These are phyloP conservation scores for Leptomonas seymouri DNA, from an alignment of 208 protist species.

Conservation along the genomic window DNA sequence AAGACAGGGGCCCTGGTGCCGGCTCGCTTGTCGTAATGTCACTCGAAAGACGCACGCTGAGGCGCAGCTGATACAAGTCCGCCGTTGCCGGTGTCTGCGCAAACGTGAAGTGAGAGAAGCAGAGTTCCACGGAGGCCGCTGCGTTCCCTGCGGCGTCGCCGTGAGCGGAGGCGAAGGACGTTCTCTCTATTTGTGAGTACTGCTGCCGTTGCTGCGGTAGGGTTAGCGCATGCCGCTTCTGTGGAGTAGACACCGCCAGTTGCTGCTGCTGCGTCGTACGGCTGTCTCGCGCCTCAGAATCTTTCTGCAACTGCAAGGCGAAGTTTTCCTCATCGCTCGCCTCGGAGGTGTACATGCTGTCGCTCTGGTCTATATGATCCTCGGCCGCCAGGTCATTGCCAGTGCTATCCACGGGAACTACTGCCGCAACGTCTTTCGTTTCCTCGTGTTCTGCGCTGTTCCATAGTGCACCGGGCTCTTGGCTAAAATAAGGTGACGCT, in stretches of 20 bases:
- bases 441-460: background rate
- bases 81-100: constrained; percentile 51
- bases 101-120: constrained; percentile 74
- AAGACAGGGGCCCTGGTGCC: constrained; percentile 70
- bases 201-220: constrained; percentile 2
- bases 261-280: constrained; percentile 10
- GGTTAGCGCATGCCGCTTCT: too few species aligned
- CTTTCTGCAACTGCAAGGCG: constrained; percentile 41
- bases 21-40: constrained; percentile 83
- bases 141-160: background rate
- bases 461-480: background rate
- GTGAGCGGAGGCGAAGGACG: background rate
- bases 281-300: constrained; percentile 25
- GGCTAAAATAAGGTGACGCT: background rate
- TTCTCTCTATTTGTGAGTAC: background rate
- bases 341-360: constrained; percentile 49
- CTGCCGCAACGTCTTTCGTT: background rate
- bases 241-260: background rate
- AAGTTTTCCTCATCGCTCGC: constrained; percentile 55
- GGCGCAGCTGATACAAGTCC: constrained; percentile 72
- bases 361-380: constrained; percentile 15
- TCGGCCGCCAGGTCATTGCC: constrained; percentile 1
- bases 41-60: constrained; percentile 70
- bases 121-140: constrained; percentile 53
- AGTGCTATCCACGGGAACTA: background rate